Evolutionary conservation across 495 filamentous ascomycete species (phyloP).

Genomic region (Aspergillus campestris): DNA sequence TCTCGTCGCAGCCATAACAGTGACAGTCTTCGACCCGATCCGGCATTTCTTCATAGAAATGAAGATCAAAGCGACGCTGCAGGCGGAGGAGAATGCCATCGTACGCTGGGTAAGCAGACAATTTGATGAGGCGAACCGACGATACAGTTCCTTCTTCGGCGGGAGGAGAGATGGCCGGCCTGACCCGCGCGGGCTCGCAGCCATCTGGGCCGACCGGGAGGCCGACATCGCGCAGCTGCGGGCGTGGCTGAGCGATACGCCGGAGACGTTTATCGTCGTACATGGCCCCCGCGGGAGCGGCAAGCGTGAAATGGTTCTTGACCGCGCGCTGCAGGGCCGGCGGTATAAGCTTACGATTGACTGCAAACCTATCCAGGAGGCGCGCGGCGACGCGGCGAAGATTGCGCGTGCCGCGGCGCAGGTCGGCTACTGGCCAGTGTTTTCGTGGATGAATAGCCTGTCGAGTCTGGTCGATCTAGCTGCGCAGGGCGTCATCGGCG

Average conservation of each 20-base stretch:
- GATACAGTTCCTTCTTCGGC: slow-evolving; percentile 47
- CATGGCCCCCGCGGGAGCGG: slow-evolving; percentile 89
- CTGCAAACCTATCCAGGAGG: slow-evolving; percentile 89
- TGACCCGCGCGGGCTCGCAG: slow-evolving; percentile 63
- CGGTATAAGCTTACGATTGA: slow-evolving; percentile 82
- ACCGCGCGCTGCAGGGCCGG: slow-evolving; percentile 70
- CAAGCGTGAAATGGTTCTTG: slow-evolving; percentile 77
- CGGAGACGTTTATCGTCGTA: slow-evolving; percentile 88
- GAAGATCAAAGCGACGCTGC: slow-evolving; percentile 70
- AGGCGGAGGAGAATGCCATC: slow-evolving; percentile 59
- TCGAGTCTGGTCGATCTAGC: slow-evolving; percentile 88
- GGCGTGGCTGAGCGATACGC: slow-evolving; percentile 78
- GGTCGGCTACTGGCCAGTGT: slow-evolving; percentile 89
- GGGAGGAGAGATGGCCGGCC: slow-evolving; percentile 23
- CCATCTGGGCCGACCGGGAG: slow-evolving; percentile 83
- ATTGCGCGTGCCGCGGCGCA: slow-evolving; percentile 72
- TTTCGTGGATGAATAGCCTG: slow-evolving; percentile 93
- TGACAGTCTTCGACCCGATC: slow-evolving; percentile 88
- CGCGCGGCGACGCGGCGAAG: slow-evolving; percentile 79
- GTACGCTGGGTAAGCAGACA: slow-evolving; percentile 76
- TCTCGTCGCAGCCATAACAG: slow-evolving; percentile 71
- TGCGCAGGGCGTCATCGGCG: slow-evolving; percentile 85
- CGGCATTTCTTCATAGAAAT: slow-evolving; percentile 85
- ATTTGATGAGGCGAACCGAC: slow-evolving; percentile 50
- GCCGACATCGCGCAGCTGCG: slow-evolving; percentile 70